A percentile compares a stretch with the other conserved stretches of the same genome.
These are phyloP conservation scores for Dinochytrium kinnereticum DNA, from an alignment of 371 early-diverging fungal genomes.

Conservation along the genomic window DNA sequence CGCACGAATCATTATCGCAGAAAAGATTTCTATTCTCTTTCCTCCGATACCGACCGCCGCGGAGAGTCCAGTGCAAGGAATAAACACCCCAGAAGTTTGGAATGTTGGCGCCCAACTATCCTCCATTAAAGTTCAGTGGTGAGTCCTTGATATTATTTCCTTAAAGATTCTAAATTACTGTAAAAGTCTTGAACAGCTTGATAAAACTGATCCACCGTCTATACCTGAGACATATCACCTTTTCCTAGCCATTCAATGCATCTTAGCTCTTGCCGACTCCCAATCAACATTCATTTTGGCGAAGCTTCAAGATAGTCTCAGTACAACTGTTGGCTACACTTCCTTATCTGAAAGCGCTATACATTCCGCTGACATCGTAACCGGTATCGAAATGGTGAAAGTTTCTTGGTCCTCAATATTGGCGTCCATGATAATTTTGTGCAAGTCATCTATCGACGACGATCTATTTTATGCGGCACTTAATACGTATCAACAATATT, in stretches of 20 bases:
- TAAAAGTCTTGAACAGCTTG: conserved; percentile 65
- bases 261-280: conserved; percentile 73
- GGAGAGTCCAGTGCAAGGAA: conserved; percentile 9
- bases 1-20: conserved; percentile 73
- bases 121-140: background rate
- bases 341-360: background rate
- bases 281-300: conserved; percentile 72
- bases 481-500: conserved; percentile 76
- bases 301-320: conserved; percentile 43
- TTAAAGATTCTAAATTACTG: background rate
- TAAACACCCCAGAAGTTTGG: background rate
- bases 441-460: conserved; percentile 80
- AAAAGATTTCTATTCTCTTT: conserved; percentile 62
- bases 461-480: conserved; percentile 78
- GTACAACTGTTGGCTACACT: conserved; percentile 7
- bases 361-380: conserved; percentile 58
- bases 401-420: conserved; percentile 84
- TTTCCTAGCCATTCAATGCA: conserved; percentile 72
- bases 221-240: conserved; percentile 89
- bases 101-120: conserved; percentile 2
- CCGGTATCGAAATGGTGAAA: conserved; percentile 82
- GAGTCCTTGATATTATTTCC: background rate
- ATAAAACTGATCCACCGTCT: conserved; percentile 87
- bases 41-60: conserved; percentile 24
- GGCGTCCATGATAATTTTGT: conserved; percentile 75